Evolutionary conservation across 2,329 filamentous ascomycete genomes (phyloP), one percentile per base, ranked within the genome.

Genomic region (Pseudogymnoascus sp.): DNA sequence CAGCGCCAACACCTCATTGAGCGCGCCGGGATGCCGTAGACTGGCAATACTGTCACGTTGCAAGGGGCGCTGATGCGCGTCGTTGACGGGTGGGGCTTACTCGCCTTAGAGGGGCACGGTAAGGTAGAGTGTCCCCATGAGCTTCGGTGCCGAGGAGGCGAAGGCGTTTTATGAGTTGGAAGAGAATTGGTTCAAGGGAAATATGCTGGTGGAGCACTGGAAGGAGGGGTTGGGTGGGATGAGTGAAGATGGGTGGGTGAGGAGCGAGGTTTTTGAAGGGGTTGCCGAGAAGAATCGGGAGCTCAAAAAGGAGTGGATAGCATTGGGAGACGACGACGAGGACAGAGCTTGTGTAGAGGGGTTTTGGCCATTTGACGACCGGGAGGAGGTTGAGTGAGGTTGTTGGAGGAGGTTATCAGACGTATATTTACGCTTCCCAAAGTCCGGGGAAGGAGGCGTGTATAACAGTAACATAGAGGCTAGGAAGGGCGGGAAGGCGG

Each of bases 181-280:
- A 26, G 1, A 55, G 2, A 19, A 55, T 31, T 55, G 45, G 26
- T 55, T 55, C 3, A 55, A 55, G 1, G 14, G 2, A 1, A 66
- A 69, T 16, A 64, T 65, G 16, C 64, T 70, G 45, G 59, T 49
- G 2, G 63, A 71, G 7, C 60, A 69, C 63, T 65, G 70, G 64
- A 52, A 16, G 1, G 64, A 69, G 29, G 63, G 62, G 31, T 3
- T 66, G 33, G 63, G 70, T 66, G 69, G 69, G 37, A 62, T 72
- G n/a, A 63, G 65, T 38, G 63, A 61, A 39, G 69, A 72, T 61
- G 71, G 69, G n/a, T 73, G 68, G 71, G 71, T 66, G 8, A 39
- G 64, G 23, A 64, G 67, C 41, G 66, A 71, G 45, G 16, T 19
- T 8, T 72, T 70, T 63, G 67, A 71, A 19, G 63, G 43, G 19